Conservation (phyloP, 345 rosid species). For the Eucalyptus sp. region DNA sequence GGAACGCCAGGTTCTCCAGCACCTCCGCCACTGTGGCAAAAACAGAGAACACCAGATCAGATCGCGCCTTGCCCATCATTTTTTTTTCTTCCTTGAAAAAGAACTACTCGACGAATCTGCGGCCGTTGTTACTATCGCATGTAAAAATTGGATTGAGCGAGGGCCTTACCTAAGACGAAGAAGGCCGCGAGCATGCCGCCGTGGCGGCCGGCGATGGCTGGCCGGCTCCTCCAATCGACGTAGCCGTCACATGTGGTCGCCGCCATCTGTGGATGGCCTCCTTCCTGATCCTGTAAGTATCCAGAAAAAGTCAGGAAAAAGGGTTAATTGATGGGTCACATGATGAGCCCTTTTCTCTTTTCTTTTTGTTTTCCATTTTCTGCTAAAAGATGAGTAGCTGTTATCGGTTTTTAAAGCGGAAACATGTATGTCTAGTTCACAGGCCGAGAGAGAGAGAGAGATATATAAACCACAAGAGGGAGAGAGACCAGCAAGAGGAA, state of each 20-base stretch:
- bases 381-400: not conserved
- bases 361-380: not conserved
- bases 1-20: slow-evolving; percentile 81
- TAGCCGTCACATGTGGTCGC: slow-evolving; percentile 62
- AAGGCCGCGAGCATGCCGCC: slow-evolving; percentile 64
- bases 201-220: slow-evolving; percentile 38
- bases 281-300: not conserved
- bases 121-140: not conserved
- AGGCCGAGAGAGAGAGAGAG: not conserved
- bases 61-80: not conserved
- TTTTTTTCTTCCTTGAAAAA: not conserved
- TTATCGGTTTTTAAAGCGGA: not conserved
- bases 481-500: not conserved
- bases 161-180: slow-evolving; percentile 50
- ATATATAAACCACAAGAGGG: not conserved
- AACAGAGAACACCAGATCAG: not conserved
- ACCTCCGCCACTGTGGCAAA: slow-evolving; percentile 52
- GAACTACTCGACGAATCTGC: not conserved
- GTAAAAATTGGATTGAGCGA: not conserved
- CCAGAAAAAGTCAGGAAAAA: not conserved
- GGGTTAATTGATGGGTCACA: not conserved
- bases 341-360: not conserved
- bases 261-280: not conserved
- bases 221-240: slow-evolving; percentile 61
- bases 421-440: not conserved